Base-by-base conservation (phyloP, 345 rosid species). In the Theobroma cacao region DNA sequence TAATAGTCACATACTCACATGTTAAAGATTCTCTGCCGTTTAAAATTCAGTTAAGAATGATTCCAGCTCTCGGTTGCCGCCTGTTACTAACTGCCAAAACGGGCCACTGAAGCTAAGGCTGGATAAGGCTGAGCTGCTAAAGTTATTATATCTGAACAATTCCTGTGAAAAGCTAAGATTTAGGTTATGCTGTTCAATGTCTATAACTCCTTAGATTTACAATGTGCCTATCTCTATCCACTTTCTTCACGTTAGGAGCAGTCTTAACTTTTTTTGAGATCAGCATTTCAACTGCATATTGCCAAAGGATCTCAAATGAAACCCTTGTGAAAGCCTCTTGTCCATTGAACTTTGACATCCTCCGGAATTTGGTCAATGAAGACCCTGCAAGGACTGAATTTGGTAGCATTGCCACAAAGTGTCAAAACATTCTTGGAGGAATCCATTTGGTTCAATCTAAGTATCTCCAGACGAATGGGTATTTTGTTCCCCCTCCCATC, bases 401-500 rank as follows among this genome's bases (percentile, higher is more conserved):
- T 2, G 65, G 36, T 1, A 73, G 68, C 34, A 56, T 78, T 75
- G 7, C 50, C n/a, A 62, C 14, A 33, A 41, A 68, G 24, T 85
- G 87, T 14, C 75, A 53, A 24, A 60, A 36, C 50, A 60, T 85
- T 50, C 62, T 63, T 28, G 76, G 77, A 53, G 82, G 81, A 12
- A n/a, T 85, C 63, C 81, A 62, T 11, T 40, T 83, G 56, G 76
- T 85, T 48, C 84, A 81, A 1, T 79, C 90, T 0, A 84, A 78
- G 68, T 85, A 85, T 76, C 84, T 87, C 2, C 41, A 71, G 18
- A 53, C 18, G 7, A 68, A 18, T 10, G 84, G 81, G 0, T 74
- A 14, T 79, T 87, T 87, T 40, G 74, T 76, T 33, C 87, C 88
- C 6, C 85, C 88, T 41, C 61, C 56, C 2, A 65, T 62, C 14